phyloP scores from a whole-genome alignment of 306 rosid species.

The Clitoria ternatea region DNA sequence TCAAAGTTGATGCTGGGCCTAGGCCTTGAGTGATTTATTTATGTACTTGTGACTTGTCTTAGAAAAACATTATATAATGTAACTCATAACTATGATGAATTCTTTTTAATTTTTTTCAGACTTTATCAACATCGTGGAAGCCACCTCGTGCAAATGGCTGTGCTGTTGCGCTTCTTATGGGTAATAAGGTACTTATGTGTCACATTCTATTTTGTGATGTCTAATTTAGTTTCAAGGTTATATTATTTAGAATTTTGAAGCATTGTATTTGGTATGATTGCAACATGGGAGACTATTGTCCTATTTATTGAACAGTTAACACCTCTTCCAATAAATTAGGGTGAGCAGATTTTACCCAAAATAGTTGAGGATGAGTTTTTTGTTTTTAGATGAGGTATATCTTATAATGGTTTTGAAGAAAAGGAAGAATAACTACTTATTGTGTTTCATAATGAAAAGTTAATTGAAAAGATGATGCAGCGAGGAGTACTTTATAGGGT shows the following conservation, averaged over 20 bases:
- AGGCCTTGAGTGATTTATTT: background rate
- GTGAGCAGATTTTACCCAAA: background rate
- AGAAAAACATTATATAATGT: background rate
- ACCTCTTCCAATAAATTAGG: constrained; percentile 14
- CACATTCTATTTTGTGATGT: constrained; percentile 2
- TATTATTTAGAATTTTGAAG: background rate
- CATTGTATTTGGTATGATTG: background rate
- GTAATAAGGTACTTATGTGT: constrained; percentile 58
- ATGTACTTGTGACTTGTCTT: background rate
- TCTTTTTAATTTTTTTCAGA: constrained; percentile 47
- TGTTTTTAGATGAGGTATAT: background rate
- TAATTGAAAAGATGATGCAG: constrained; percentile 18
- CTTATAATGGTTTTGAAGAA: background rate
- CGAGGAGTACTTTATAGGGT: no score
- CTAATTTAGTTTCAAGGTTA: constrained; percentile 1
- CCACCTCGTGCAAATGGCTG: constrained; percentile 54
- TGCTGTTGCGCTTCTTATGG: constrained; percentile 74
- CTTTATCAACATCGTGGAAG: constrained; percentile 67
- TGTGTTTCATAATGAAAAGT: background rate
- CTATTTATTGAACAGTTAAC: constrained; percentile 3
- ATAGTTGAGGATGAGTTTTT: background rate
- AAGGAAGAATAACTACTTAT: background rate
- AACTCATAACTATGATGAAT: background rate
- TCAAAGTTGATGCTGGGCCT: background rate
- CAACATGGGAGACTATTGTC: constrained; percentile 5